Evolutionary conservation across 495 filamentous ascomycete genomes (phyloP).

Genomic region (Penicillium simplicissimum): DNA sequence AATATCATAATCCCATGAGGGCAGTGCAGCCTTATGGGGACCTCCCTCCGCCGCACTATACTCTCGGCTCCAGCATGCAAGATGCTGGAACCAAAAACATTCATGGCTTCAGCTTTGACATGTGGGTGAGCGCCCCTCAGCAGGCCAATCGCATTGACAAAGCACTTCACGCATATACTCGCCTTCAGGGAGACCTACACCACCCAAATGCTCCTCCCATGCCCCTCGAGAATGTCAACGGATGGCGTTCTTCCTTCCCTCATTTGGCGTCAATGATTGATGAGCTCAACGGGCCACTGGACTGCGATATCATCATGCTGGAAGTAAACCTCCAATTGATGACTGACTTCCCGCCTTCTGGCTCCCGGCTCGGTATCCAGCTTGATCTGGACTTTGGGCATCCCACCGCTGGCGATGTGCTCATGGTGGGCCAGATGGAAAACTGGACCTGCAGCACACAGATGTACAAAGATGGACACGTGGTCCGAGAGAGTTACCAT

Average conservation of each 20-base stretch:
- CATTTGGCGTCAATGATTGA: constrained; percentile 41
- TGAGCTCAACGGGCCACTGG: constrained; percentile 35
- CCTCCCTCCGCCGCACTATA: constrained; percentile 40
- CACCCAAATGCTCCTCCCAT: constrained; percentile 40
- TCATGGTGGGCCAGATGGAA: constrained; percentile 44
- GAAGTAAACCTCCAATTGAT: constrained; percentile 51
- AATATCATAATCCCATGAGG: constrained; percentile 39
- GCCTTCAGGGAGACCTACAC: constrained; percentile 45
- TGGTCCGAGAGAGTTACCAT: constrained; percentile 35
- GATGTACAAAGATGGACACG: constrained; percentile 46
- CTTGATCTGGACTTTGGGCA: constrained; percentile 46
- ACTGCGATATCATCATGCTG: constrained; percentile 51
- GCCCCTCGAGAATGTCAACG: constrained; percentile 42
- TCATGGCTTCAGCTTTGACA: constrained; percentile 50
- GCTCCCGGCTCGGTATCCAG: constrained; percentile 46
- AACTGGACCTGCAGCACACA: constrained; percentile 51
- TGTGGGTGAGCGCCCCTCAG: constrained; percentile 51
- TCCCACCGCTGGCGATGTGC: constrained; percentile 37
- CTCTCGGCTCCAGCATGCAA: constrained; percentile 39
- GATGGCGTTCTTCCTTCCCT: constrained; percentile 52
- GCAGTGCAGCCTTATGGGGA: constrained; percentile 40
- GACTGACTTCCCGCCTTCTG: constrained; percentile 43
- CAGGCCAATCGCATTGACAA: constrained; percentile 44
- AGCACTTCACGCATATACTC: constrained; percentile 52
- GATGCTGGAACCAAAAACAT: constrained; percentile 36